These are phyloP conservation scores for Mucor irregularis DNA, from an alignment of 371 early-diverging fungal genomes.

Conservation along the genomic window DNA sequence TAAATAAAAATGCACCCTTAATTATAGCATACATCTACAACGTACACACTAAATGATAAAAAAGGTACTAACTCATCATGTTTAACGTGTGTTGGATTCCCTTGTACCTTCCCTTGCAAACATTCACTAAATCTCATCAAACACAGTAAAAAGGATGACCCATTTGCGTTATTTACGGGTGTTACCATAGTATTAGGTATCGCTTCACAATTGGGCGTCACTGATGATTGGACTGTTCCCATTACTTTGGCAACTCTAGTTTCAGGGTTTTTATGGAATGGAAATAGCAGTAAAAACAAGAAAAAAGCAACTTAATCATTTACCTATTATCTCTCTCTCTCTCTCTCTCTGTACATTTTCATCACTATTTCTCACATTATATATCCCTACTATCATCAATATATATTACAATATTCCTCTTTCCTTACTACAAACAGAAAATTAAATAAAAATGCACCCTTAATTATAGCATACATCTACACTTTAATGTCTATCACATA, in stretches of 20 bases:
- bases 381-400: background rate
- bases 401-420: too few species aligned
- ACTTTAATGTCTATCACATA: too few species aligned
- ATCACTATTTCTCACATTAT: background rate
- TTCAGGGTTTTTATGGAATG: conserved; percentile 45
- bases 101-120: conserved; percentile 22
- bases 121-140: conserved; percentile 18
- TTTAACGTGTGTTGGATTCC: conserved; percentile 21
- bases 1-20: too few species aligned
- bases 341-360: too few species aligned
- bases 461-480: too few species aligned
- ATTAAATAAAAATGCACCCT: background rate
- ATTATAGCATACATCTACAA: too few species aligned
- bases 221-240: conserved; percentile 55
- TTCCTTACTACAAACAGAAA: background rate
- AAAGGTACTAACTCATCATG: conserved; percentile 12
- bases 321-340: too few species aligned
- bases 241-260: conserved; percentile 45
- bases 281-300: conserved; percentile 16
- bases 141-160: conserved; percentile 30
- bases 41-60: conserved; percentile 11
- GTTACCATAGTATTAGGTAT: conserved; percentile 38
- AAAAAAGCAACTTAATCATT: background rate
- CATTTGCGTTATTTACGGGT: conserved; percentile 37
- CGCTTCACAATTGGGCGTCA: conserved; percentile 41